Evolutionary conservation across 352 stramenopile species (phyloP).

Genomic region (Phytophthora citricola): DNA sequence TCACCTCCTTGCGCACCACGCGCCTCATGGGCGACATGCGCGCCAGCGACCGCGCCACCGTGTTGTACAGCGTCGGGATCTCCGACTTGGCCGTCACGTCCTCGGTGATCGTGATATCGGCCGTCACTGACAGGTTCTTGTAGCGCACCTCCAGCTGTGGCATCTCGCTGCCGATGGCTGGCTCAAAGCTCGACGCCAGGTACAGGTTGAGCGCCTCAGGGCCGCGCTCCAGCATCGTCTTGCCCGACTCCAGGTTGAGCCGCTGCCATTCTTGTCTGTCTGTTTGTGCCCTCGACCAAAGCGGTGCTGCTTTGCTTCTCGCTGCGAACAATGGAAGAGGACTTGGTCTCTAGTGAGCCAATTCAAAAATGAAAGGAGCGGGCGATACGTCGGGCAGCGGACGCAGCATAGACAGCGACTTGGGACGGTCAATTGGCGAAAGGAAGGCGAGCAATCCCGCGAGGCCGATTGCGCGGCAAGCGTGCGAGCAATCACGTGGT

Average conservation of each 20-base stretch:
- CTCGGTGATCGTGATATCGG: conserved; percentile 36
- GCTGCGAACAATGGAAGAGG: conserved; percentile 3
- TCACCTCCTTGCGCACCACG: conserved; percentile 30
- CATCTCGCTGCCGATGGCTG: conserved; percentile 41
- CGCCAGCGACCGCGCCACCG: conserved; percentile 19
- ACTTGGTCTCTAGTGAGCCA: conserved; percentile 12
- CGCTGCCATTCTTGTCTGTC: conserved; percentile 7
- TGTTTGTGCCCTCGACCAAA: conserved; percentile 4
- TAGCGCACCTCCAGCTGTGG: conserved; percentile 62
- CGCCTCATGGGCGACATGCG: conserved; percentile 21
- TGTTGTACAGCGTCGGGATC: conserved; percentile 48
- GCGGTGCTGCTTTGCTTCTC: neutral
- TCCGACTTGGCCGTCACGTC: conserved; percentile 25
- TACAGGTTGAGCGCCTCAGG: conserved; percentile 31
- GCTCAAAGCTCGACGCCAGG: conserved; percentile 40
- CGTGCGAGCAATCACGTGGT: conserved; percentile 12
- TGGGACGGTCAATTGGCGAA: neutral
- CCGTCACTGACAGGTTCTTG: conserved; percentile 49
- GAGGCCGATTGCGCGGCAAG: neutral
- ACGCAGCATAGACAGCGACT: conserved; percentile 4
- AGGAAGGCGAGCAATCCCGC: neutral
- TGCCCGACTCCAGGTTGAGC: conserved; percentile 20
- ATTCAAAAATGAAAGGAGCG: conserved; percentile 22
- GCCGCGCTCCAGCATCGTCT: conserved; percentile 24
- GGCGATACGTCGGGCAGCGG: no score